Evolutionary conservation across 2,329 filamentous ascomycete species (phyloP).

Genomic region (Trichoderma gracile): DNA sequence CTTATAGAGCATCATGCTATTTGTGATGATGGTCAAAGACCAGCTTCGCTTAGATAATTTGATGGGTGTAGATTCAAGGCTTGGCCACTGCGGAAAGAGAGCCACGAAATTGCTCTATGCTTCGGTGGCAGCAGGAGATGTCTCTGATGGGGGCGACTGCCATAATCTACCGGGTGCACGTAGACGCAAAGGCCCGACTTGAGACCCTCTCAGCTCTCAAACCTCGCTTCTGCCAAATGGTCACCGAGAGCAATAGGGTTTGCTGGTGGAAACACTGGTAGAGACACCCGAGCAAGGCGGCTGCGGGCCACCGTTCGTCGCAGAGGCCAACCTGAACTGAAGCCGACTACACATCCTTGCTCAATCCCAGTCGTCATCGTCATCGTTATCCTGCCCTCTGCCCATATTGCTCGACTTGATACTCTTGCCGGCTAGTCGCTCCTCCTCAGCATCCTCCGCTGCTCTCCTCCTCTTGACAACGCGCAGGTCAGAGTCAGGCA

Average conservation of each 20-base stretch:
- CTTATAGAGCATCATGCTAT: too few relatives aligned
- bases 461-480: constrained; percentile 63
- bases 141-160: background rate
- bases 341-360: constrained; percentile 11
- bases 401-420: constrained; percentile 54
- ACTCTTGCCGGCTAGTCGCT: constrained; percentile 51
- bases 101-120: too few relatives aligned
- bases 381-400: constrained; percentile 45
- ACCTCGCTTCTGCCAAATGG: background rate
- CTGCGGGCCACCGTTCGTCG: background rate
- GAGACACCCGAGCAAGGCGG: background rate
- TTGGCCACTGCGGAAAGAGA: too few relatives aligned
- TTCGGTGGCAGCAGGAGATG: background rate
- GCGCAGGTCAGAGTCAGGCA: constrained; percentile 76
- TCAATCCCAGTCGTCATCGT: constrained; percentile 64
- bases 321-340: background rate
- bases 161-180: background rate
- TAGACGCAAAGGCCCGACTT: background rate
- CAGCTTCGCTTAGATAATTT: too few relatives aligned
- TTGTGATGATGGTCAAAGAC: too few relatives aligned
- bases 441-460: constrained; percentile 62
- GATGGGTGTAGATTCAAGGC: too few relatives aligned
- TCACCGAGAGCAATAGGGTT: background rate
- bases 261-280: background rate
- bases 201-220: background rate